phyloP scores from a whole-genome alignment of 805 yeast species.

The Ogataea philodendri region DNA sequence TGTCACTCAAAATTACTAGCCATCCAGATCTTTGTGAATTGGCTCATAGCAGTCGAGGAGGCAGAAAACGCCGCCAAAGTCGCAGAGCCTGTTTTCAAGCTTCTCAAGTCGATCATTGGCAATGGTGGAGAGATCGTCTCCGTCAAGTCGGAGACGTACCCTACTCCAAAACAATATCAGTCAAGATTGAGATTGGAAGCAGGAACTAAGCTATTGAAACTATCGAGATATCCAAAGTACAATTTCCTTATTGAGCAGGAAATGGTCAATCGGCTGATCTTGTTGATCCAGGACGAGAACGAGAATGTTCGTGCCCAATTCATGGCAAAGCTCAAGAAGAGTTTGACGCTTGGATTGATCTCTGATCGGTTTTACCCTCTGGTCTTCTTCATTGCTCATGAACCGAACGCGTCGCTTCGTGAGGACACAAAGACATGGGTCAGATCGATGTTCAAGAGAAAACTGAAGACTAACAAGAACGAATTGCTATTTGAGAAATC shows the following conservation, averaged over 20 bases:
- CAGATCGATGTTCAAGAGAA: conserved; percentile 49
- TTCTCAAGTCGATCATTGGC: conserved; percentile 62
- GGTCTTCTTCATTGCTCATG: conserved; percentile 73
- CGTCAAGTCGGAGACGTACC: conserved; percentile 40
- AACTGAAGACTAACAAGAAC: conserved; percentile 27
- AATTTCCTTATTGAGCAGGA: conserved; percentile 51
- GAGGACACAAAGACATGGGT: conserved; percentile 67
- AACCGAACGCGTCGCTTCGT: conserved; percentile 55
- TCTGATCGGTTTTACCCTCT: conserved; percentile 67
- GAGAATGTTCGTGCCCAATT: conserved; percentile 54
- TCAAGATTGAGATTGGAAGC: conserved; percentile 65
- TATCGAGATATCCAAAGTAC: conserved; percentile 55
- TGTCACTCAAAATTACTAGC: conserved; percentile 37
- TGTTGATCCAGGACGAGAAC: conserved; percentile 66
- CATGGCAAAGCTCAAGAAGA: conserved; percentile 47
- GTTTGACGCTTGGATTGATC: conserved; percentile 48
- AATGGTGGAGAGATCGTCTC: conserved; percentile 76
- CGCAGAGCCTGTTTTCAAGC: conserved; percentile 63
- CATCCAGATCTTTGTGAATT: conserved; percentile 56
- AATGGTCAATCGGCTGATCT: conserved; percentile 51
- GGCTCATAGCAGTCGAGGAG: conserved; percentile 39
- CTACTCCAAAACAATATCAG: conserved; percentile 64
- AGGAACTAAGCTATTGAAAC: conserved; percentile 60
- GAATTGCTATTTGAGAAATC: conserved; percentile 62
- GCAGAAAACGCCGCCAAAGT: conserved; percentile 41